Percentiles rank a stretch among this genome's conserved stretches.
Conservation (phyloP, 495 filamentous ascomycete species). For the Xylaria grammica region DNA sequence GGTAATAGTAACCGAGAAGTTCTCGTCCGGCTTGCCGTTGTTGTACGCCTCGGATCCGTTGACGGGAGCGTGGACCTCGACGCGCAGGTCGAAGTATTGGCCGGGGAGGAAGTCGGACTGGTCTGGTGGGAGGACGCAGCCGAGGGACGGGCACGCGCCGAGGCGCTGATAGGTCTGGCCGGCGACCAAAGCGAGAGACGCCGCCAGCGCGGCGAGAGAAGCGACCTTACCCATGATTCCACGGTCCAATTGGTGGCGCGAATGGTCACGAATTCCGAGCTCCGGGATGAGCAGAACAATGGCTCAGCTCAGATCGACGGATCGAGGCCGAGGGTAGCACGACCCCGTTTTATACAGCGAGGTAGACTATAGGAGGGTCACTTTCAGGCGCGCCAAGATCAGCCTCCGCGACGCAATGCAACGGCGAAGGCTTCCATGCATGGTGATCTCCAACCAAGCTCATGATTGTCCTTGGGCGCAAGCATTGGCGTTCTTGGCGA, state of each 20-base stretch:
- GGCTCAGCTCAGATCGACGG: too few species aligned
- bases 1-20: conserved; percentile 70
- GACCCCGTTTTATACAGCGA: conserved; percentile 9
- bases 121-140: conserved; percentile 76
- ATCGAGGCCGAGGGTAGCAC: not conserved
- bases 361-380: not conserved
- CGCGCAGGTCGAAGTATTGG: conserved; percentile 75
- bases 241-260: too few species aligned
- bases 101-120: conserved; percentile 78
- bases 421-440: conserved; percentile 11
- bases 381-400: conserved; percentile 7
- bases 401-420: conserved; percentile 4
- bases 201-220: conserved; percentile 29
- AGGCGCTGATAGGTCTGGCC: conserved; percentile 74
- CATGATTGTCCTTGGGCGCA: not conserved
- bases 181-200: conserved; percentile 39
- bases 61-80: conserved; percentile 76
- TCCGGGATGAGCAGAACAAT: too few species aligned
- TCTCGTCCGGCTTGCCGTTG: conserved; percentile 62
- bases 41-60: conserved; percentile 74
- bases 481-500: conserved; percentile 5
- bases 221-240: conserved; percentile 4
- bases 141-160: conserved; percentile 71
- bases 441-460: conserved; percentile 5
- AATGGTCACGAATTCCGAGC: too few species aligned